phyloP scores from a whole-genome alignment of 306 rosid genomes.

The Cucumis hystrix region DNA sequence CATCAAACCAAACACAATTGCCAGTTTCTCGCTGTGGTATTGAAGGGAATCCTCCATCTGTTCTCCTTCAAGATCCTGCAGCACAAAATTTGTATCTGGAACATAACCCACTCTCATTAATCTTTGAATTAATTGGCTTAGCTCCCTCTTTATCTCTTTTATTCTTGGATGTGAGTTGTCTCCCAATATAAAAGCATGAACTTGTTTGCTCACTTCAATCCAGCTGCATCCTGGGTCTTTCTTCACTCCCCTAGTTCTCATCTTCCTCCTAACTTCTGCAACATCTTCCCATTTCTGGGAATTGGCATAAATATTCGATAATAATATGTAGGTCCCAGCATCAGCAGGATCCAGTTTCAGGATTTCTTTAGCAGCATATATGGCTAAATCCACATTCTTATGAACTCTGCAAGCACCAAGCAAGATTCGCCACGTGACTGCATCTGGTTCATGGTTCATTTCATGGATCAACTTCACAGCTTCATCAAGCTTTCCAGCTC shows the following conservation, averaged over 20 bases:
- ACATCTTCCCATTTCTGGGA: slow-evolving; percentile 71
- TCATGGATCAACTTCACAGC: slow-evolving; percentile 50
- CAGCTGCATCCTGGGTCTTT: slow-evolving; percentile 94
- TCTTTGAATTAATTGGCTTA: slow-evolving; percentile 36
- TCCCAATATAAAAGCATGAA: slow-evolving; percentile 67
- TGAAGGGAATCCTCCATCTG: slow-evolving; percentile 71
- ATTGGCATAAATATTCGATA: slow-evolving; percentile 68
- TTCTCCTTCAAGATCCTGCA: slow-evolving; percentile 83
- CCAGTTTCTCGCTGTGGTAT: slow-evolving; percentile 74
- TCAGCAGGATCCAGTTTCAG: slow-evolving; percentile 56
- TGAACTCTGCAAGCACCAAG: slow-evolving; percentile 80
- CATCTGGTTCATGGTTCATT: slow-evolving; percentile 68
- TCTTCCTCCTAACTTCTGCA: slow-evolving; percentile 46
- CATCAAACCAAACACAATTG: slow-evolving; percentile 63
- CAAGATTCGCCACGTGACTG: slow-evolving; percentile 72
- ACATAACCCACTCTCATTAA: slow-evolving; percentile 51
- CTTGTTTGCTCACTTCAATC: slow-evolving; percentile 64
- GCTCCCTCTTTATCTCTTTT: slow-evolving; percentile 38
- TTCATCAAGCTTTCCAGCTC: slow-evolving; percentile 72
- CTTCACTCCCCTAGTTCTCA: slow-evolving; percentile 52
- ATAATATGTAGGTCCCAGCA: slow-evolving; percentile 63
- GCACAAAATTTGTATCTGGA: slow-evolving; percentile 71
- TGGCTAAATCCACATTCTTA: slow-evolving; percentile 55
- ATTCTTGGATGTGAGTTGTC: slow-evolving; percentile 67
- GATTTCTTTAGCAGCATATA: slow-evolving; percentile 56